Base-by-base conservation (phyloP, 768 basidiomycete genomes). In the Podaxis pistillaris region DNA sequence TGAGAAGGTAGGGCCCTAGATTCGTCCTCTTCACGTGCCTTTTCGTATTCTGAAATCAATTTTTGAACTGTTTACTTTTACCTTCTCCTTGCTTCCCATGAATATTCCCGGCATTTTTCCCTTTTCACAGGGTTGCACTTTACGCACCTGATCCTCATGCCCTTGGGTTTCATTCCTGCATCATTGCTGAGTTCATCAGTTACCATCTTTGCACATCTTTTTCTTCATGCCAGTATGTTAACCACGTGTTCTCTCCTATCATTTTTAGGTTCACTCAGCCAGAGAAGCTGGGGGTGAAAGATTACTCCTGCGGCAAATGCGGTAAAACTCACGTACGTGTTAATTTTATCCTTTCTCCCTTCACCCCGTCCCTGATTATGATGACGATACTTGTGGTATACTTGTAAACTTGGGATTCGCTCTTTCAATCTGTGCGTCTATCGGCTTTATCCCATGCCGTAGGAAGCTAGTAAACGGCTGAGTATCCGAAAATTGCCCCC, bases 401-500 rank as follows among this genome's bases (percentile, higher is more conserved):
- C 17, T 8, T 28, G 26, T 28, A 50, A 8, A 24, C 24, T 13
- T 26, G 11, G 19, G n/a, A 24, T 19, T 44, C 22, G 54, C 24
- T 15, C 7, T 24, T 46, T 40, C n/a, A 19, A 36, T 24, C 19
- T 62, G 56, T 54, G 63, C 44, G 17, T 62, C 22, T 62, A 53
- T 58, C 28, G 64, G 26, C 12, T 26, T 13, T 37, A 40, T 62
- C 26, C 30, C 36, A 46, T 62, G 24, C 30, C 50, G 12, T 71
- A 93, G 84, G 87, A 90, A 67, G 91, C 90, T 0, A 93, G 86
- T 66, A 94, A 96, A 70, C 87, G 92, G 6, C 78, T 98, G 55
- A 92, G 90, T 67, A 88, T 98, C 67, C 86, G 84, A 55, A 90
- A 88, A 67, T 79, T 98, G 7, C 95, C 96, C 0, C 89, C 92